phyloP scores from a whole-genome alignment of 1,139 yeast species.

The Suhomyces maxii region DNA sequence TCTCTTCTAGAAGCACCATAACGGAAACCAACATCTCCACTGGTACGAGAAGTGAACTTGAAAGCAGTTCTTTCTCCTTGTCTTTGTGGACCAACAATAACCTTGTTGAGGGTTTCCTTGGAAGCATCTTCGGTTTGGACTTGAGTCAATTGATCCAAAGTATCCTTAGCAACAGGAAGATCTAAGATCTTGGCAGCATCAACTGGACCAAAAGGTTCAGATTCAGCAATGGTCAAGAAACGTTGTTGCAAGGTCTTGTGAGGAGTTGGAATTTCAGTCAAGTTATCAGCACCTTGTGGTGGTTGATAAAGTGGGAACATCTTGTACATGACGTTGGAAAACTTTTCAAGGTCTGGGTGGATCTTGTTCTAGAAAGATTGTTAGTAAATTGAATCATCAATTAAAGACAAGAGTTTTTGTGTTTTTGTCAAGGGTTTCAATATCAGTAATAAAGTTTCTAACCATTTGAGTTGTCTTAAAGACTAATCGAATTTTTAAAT shows the following conservation, averaged over 20 bases:
- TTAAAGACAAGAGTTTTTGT: background rate
- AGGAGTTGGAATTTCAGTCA: slow-evolving; percentile 94
- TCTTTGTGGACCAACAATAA: slow-evolving; percentile 50
- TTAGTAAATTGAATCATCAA: slow-evolving; percentile 26
- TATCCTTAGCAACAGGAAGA: slow-evolving; percentile 80
- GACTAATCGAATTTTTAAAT: slow-evolving; percentile 66
- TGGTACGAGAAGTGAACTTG: slow-evolving; percentile 73
- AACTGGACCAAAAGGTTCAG: slow-evolving; percentile 95
- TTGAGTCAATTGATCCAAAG: slow-evolving; percentile 66
- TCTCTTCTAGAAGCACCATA: slow-evolving; percentile 92
- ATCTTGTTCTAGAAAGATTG: slow-evolving; percentile 40
- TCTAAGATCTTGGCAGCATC: slow-evolving; percentile 90
- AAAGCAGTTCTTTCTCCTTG: slow-evolving; percentile 64
- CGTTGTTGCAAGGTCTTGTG: slow-evolving; percentile 79
- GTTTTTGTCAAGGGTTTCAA: background rate
- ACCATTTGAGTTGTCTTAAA: slow-evolving; percentile 70
- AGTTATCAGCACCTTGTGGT: slow-evolving; percentile 55
- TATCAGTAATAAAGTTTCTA: slow-evolving; percentile 36
- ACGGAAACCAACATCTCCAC: slow-evolving; percentile 85
- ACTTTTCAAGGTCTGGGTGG: slow-evolving; percentile 51
- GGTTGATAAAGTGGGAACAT: slow-evolving; percentile 76
- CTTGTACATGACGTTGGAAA: slow-evolving; percentile 63
- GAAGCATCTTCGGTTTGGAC: slow-evolving; percentile 39
- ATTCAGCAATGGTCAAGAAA: slow-evolving; percentile 87
- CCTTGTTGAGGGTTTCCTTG: slow-evolving; percentile 26